These are phyloP conservation scores for Talaromyces borbonicus DNA, from an alignment of 495 filamentous ascomycete species.

Conservation along the genomic window DNA sequence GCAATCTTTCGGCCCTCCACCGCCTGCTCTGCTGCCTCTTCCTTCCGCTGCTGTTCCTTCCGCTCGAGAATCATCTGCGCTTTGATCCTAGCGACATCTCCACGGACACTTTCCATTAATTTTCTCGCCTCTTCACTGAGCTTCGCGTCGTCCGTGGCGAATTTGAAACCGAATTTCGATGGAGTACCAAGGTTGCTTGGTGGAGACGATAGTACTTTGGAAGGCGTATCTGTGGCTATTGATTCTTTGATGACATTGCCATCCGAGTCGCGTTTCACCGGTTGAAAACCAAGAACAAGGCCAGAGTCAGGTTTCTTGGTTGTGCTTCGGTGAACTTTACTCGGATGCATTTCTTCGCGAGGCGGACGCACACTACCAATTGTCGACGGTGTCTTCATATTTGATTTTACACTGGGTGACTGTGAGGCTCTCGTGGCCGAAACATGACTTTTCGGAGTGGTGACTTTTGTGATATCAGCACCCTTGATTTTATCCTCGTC, in stretches of 20 bases:
- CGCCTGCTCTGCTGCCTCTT: conserved; percentile 22
- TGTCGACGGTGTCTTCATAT: conserved; percentile 43
- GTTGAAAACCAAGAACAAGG: conserved; percentile 56
- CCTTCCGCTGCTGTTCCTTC: conserved; percentile 30
- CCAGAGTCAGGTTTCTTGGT: conserved; percentile 57
- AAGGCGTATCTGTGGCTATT: conserved; percentile 28
- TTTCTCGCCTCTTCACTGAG: conserved; percentile 64
- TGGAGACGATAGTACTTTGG: conserved; percentile 32
- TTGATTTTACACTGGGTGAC: conserved; percentile 9
- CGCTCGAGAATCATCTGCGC: conserved; percentile 48
- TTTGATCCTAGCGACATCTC: conserved; percentile 58
- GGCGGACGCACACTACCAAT: conserved; percentile 33
- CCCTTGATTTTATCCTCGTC: conserved; percentile 19
- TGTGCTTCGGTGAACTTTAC: conserved; percentile 61
- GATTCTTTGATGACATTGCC: conserved; percentile 28
- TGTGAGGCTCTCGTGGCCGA: conserved; percentile 12
- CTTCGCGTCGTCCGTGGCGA: conserved; percentile 45
- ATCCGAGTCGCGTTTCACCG: conserved; percentile 40
- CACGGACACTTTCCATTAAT: conserved; percentile 68
- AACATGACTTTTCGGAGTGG: conserved; percentile 12
- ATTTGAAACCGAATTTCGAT: conserved; percentile 61
- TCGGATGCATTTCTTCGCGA: conserved; percentile 68
- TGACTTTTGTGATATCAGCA: conserved; percentile 1
- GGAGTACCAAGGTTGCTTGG: conserved; percentile 43
- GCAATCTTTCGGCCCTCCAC: conserved; percentile 60